phyloP scores from a whole-genome alignment of 345 rosid genomes.

The Hibiscus trionum region DNA sequence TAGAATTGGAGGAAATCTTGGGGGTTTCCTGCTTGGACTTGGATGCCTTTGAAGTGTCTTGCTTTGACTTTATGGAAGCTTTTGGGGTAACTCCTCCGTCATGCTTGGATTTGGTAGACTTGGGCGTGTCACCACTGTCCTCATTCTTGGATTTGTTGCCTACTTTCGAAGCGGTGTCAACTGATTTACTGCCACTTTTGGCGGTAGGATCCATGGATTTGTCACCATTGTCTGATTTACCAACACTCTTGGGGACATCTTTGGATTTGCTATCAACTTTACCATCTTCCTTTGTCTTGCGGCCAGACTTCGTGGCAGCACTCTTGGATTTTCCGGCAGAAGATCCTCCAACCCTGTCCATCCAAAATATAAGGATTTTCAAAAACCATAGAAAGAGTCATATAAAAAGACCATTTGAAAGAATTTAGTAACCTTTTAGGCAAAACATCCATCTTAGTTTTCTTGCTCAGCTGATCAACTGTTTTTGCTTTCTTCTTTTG shows the following conservation, averaged over 20 bases:
- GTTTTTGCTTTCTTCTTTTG: slow-evolving; percentile 58
- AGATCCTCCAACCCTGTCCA: slow-evolving; percentile 51
- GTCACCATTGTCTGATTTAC: slow-evolving; percentile 33
- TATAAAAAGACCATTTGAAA: background rate
- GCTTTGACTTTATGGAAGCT: slow-evolving; percentile 12
- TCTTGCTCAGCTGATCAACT: slow-evolving; percentile 32
- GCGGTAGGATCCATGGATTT: slow-evolving; percentile 36
- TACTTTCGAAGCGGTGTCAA: slow-evolving; percentile 23
- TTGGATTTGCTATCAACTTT: slow-evolving; percentile 41
- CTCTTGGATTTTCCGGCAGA: slow-evolving; percentile 57
- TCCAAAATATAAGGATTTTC: background rate
- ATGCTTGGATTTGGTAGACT: slow-evolving; percentile 35
- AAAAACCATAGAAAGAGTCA: slow-evolving; percentile 4
- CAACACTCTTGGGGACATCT: slow-evolving; percentile 28
- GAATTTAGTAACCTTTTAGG: slow-evolving; percentile 42
- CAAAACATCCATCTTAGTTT: slow-evolving; percentile 37
- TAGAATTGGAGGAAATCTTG: slow-evolving; percentile 28
- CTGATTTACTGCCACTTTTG: slow-evolving; percentile 38
- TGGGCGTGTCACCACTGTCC: slow-evolving; percentile 22
- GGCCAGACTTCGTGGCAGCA: slow-evolving; percentile 19
- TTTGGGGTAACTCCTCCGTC: slow-evolving; percentile 13
- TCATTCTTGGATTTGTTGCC: slow-evolving; percentile 38
- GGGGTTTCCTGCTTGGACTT: slow-evolving; percentile 36
- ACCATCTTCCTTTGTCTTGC: slow-evolving; percentile 11
- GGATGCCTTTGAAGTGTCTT: background rate